phyloP scores from a whole-genome alignment of 2,329 filamentous ascomycete genomes.

The Penicillium digitatum region DNA sequence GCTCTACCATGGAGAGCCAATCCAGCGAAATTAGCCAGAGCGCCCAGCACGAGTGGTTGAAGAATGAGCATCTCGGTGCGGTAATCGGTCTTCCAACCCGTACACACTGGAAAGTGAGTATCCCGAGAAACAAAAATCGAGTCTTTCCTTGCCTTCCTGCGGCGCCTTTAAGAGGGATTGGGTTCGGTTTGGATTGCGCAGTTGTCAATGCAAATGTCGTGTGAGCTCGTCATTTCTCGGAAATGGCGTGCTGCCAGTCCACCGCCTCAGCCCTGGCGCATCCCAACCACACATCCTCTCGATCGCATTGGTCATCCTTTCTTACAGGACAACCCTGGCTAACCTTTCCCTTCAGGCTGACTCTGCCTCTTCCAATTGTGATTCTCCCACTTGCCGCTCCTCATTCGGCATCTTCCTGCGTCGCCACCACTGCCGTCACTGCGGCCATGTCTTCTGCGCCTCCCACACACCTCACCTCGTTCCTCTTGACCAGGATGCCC shows the following conservation, averaged over 20 bases:
- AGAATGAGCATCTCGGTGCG: constrained; percentile 51
- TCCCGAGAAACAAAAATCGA: not conserved
- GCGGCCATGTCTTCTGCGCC: constrained; percentile 62
- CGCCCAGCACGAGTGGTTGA: constrained; percentile 52
- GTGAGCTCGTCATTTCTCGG: constrained; percentile 18
- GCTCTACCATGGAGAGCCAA: constrained; percentile 41
- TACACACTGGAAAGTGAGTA: constrained; percentile 63
- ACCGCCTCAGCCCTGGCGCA: not conserved
- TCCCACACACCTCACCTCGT: constrained; percentile 55
- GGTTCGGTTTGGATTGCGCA: constrained; percentile 18
- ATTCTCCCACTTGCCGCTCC: constrained; percentile 55
- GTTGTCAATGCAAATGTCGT: constrained; percentile 19
- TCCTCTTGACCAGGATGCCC: constrained; percentile 60
- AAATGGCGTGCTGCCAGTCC: constrained; percentile 26
- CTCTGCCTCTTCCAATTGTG: constrained; percentile 54
- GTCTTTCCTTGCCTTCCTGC: not conserved
- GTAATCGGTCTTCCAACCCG: constrained; percentile 58
- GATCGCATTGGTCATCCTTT: not conserved
- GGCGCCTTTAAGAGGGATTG: constrained; percentile 22
- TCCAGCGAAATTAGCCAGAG: constrained; percentile 45
- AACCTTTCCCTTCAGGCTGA: constrained; percentile 49
- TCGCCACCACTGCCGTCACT: constrained; percentile 64
- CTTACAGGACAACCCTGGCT: constrained; percentile 4
- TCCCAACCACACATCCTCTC: not conserved
- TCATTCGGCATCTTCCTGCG: constrained; percentile 60